Conservation (phyloP, 805 yeast species). For the Wickerhamomyces tratensis region DNA sequence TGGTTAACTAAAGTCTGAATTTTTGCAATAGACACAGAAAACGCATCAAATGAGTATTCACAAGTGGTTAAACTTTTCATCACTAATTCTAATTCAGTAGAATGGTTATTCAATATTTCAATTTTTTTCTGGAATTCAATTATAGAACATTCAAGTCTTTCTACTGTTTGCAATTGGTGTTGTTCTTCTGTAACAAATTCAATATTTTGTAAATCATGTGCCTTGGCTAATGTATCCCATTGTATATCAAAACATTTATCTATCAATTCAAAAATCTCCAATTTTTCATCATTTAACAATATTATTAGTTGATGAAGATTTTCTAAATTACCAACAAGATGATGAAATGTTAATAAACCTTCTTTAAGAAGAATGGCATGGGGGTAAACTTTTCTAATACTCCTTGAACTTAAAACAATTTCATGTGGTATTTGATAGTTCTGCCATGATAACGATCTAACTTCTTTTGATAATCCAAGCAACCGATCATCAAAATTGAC, state of each 20-base stretch:
- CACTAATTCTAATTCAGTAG: too few relatives aligned
- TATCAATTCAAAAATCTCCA: conserved; percentile 24
- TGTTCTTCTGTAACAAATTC: conserved; percentile 21
- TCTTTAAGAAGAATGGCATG: conserved; percentile 46
- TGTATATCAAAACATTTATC: conserved; percentile 25
- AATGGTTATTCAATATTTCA: conserved; percentile 13
- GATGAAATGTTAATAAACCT: conserved; percentile 21
- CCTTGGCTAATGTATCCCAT: conserved; percentile 47
- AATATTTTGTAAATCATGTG: conserved; percentile 33
- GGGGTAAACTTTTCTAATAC: conserved; percentile 44
- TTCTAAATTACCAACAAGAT: too few relatives aligned
- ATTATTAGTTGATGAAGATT: conserved; percentile 25
- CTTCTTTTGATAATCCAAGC: conserved; percentile 40
- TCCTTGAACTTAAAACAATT: conserved; percentile 35
- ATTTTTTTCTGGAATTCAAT: conserved; percentile 20
- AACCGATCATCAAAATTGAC: conserved; percentile 44
- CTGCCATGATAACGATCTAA: conserved; percentile 36
- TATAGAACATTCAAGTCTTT: conserved; percentile 23
- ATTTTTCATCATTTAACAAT: conserved; percentile 28
- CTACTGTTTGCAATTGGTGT: conserved; percentile 19
- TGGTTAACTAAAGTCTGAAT: too few relatives aligned
- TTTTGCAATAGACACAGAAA: too few relatives aligned
- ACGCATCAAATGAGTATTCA: too few relatives aligned
- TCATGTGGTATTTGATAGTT: conserved; percentile 50
- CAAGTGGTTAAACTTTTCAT: too few relatives aligned